Conservation (phyloP, 257 asterid genomes). For the Solanum appendiculatum region DNA sequence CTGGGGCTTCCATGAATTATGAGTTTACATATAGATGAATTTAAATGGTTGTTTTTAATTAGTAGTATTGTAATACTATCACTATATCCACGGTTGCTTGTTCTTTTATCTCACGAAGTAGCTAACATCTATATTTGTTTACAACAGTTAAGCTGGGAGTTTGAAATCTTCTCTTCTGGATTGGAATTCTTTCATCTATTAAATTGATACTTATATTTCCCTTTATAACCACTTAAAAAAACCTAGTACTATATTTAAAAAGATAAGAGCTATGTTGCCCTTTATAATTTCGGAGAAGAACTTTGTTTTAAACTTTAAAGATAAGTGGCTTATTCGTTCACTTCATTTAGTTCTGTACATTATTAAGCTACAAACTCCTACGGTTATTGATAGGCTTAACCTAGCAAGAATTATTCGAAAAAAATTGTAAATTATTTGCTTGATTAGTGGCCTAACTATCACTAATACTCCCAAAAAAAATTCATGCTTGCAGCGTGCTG, state of each 20-base stretch:
- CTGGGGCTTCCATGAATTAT: background rate
- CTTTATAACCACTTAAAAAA: background rate
- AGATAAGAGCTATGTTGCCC: background rate
- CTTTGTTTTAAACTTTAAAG: background rate
- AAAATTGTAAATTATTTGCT: background rate
- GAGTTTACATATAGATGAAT: background rate
- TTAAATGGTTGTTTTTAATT: too few species aligned
- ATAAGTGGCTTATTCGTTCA: background rate
- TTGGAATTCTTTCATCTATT: background rate
- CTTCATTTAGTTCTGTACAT: background rate
- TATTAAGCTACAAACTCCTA: background rate
- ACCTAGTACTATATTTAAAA: background rate
- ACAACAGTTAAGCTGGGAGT: too few species aligned
- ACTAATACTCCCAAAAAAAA: background rate
- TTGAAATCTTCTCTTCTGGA: background rate
- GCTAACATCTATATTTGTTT: too few species aligned
- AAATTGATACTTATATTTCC: background rate
- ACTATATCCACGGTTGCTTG: too few species aligned
- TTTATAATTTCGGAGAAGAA: background rate
- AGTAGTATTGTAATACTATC: too few species aligned
- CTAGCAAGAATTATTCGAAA: background rate
- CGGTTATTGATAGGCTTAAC: background rate
- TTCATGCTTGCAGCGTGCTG: slow-evolving; percentile 17
- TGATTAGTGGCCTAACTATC: background rate
- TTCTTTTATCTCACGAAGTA: too few species aligned